Evolutionary conservation across 1,284 basidiomycete genomes (phyloP).

Genomic region (Marasmius fiardii): DNA sequence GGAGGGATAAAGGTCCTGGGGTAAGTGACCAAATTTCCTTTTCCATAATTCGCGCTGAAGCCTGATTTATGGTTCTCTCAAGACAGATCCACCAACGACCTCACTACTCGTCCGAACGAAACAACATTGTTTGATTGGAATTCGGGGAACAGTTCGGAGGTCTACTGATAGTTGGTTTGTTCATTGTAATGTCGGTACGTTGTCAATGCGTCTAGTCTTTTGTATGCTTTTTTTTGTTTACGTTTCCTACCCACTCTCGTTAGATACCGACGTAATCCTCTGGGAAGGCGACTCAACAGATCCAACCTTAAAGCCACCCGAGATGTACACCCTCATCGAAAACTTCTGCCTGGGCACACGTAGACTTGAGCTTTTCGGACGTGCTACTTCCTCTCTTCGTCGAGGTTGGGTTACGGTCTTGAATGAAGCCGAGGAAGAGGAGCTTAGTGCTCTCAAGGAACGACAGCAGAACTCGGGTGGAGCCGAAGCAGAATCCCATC

Average conservation of each 20-base stretch:
- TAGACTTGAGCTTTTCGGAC: constrained; percentile 89
- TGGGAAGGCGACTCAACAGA: constrained; percentile 87
- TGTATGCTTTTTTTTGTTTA: constrained; percentile 1
- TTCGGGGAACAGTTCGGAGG: constrained; percentile 92
- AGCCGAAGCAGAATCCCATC: too few species aligned
- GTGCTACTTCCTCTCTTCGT: constrained; percentile 65
- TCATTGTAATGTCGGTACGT: constrained; percentile 92
- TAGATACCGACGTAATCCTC: constrained; percentile 94
- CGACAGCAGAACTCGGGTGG: too few species aligned
- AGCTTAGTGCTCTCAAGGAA: constrained; percentile 23
- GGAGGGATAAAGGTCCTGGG: constrained; percentile 64
- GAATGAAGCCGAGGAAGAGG: constrained; percentile 56
- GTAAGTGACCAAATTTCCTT: constrained; percentile 38
- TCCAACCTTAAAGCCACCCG: constrained; percentile 85
- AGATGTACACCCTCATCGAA: constrained; percentile 94
- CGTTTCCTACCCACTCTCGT: too few species aligned
- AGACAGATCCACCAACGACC: constrained; percentile 81
- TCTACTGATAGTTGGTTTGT: constrained; percentile 95
- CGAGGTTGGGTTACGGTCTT: constrained; percentile 93
- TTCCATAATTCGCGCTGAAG: constrained; percentile 9
- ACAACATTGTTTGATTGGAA: constrained; percentile 98
- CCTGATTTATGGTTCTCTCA: constrained; percentile 10
- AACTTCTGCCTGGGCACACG: constrained; percentile 96
- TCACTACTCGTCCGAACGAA: constrained; percentile 86
- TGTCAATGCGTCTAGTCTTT: constrained; percentile 8